phyloP scores from a whole-genome alignment of 176 grass and related monocot genomes.

The Saccharum spontaneum region DNA sequence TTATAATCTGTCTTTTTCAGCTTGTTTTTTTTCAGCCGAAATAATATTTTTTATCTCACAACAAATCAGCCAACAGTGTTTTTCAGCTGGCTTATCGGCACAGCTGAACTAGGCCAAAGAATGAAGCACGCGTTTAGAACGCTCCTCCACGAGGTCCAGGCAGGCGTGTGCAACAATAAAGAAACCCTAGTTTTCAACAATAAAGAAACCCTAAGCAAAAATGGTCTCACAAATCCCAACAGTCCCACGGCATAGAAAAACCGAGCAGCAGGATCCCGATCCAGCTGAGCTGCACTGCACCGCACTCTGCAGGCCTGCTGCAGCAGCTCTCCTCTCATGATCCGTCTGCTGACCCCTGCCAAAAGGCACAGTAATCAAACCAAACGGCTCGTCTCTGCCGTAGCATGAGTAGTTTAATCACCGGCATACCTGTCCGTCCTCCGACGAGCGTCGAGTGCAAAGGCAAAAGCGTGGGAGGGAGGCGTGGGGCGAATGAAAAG shows the following conservation, averaged over 20 bases:
- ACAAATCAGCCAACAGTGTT: too few relatives aligned
- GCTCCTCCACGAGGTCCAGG: neutral
- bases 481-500: neutral
- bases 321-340: neutral
- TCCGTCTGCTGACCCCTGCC: neutral
- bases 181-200: neutral
- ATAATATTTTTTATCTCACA: too few relatives aligned
- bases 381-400: neutral
- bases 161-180: neutral
- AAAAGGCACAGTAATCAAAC: neutral
- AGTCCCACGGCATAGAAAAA: neutral
- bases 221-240: slow-evolving; percentile 44
- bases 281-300: neutral
- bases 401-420: neutral
- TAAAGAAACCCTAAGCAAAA: slow-evolving; percentile 18
- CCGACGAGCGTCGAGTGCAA: too few relatives aligned
- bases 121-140: neutral
- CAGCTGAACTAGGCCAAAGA: too few relatives aligned
- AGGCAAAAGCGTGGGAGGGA: too few relatives aligned
- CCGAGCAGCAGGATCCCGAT: slow-evolving; percentile 19
- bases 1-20: too few relatives aligned
- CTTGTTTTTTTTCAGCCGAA: too few relatives aligned
- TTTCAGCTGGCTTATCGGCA: too few relatives aligned
- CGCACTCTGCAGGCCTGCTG: neutral
- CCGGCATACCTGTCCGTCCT: neutral